Percentiles rank a stretch among this genome's conserved stretches.
These are phyloP conservation scores for Cercophora samala DNA, from an alignment of 495 filamentous ascomycete species.

Conservation along the genomic window DNA sequence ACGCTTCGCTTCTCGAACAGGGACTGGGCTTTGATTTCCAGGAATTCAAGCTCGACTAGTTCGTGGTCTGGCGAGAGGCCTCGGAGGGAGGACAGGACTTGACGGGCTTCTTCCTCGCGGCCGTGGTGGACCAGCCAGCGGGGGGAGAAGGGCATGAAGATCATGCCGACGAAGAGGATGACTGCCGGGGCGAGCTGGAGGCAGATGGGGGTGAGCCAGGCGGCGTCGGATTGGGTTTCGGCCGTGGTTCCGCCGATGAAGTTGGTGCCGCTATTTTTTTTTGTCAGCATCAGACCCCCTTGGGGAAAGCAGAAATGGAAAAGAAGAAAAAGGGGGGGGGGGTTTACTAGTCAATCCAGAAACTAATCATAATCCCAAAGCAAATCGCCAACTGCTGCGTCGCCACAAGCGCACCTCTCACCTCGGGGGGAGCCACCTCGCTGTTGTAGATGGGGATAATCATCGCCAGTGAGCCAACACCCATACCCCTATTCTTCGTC, in stretches of 20 bases:
- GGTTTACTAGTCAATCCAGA: slow-evolving; percentile 73
- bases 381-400: slow-evolving; percentile 79
- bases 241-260: slow-evolving; percentile 69
- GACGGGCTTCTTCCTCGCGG: slow-evolving; percentile 66
- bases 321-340: no score
- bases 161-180: slow-evolving; percentile 64
- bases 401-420: slow-evolving; percentile 68
- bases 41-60: slow-evolving; percentile 68
- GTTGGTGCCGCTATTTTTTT: slow-evolving; percentile 53
- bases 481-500: slow-evolving; percentile 52
- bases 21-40: slow-evolving; percentile 78
- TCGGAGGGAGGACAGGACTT: slow-evolving; percentile 65
- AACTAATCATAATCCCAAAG: slow-evolving; percentile 77
- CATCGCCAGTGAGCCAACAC: slow-evolving; percentile 65
- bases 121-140: slow-evolving; percentile 74
- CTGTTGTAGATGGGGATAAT: slow-evolving; percentile 69
- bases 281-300: background rate
- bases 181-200: slow-evolving; percentile 60
- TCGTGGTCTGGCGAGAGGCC: slow-evolving; percentile 57
- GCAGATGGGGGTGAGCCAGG: slow-evolving; percentile 66
- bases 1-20: slow-evolving; percentile 75
- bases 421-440: slow-evolving; percentile 60
- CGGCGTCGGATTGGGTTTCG: slow-evolving; percentile 60
- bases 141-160: slow-evolving; percentile 79
- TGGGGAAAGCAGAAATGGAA: background rate